Evolutionary conservation across 108 stramenopile genomes (phyloP), one percentile per base, ranked within the genome.

Genomic region (Asterionellopsis glacialis): DNA sequence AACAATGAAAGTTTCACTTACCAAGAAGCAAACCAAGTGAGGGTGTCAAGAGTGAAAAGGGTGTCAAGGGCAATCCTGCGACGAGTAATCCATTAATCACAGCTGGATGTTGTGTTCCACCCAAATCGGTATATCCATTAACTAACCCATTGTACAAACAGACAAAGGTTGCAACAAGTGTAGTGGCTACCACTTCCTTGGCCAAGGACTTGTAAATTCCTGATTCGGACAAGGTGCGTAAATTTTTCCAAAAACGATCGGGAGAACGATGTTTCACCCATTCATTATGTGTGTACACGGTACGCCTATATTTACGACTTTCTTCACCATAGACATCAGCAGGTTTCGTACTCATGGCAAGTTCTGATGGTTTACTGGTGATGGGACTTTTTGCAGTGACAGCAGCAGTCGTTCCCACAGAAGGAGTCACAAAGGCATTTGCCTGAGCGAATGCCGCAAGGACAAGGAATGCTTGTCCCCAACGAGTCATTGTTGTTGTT

Each of bases 261-360:
- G 75, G 69, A 19, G 68, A 62, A 33, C 87, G 80, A 56, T 88
- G 87, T 53, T 76, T 79, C 5, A 70, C 70, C 87, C 87, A 88
- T 43, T 88, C 87, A 3, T 80, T 73, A 56, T 88, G 83, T 3
- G 79, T 70, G 64, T 88, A 88, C 21, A 88, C 87, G 0, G 87
- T 88, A 6, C 87, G 78, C 23, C 87, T 78, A 67, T 69, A 84
- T 38, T 73, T 76, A n/a, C 79, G 66, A 41, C 56, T 53, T 26
- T 55, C 67, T 63, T 80, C 80, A 47, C 75, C 82, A 57, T 63
- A 74, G n/a, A n/a, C n/a, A n/a, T n/a, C n/a, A n/a, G n/a, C n/a
- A n/a, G n/a, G n/a, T n/a, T n/a, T 16, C 16, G 47, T 7, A 21
- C 6, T 21, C 1, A 9, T 16, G 16, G 16, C 21, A 16, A 48